Percentiles rank a stretch among this genome's conserved stretches.
phyloP scores from a whole-genome alignment of 2,329 filamentous ascomycete species.

The Colletotrichum salicis region DNA sequence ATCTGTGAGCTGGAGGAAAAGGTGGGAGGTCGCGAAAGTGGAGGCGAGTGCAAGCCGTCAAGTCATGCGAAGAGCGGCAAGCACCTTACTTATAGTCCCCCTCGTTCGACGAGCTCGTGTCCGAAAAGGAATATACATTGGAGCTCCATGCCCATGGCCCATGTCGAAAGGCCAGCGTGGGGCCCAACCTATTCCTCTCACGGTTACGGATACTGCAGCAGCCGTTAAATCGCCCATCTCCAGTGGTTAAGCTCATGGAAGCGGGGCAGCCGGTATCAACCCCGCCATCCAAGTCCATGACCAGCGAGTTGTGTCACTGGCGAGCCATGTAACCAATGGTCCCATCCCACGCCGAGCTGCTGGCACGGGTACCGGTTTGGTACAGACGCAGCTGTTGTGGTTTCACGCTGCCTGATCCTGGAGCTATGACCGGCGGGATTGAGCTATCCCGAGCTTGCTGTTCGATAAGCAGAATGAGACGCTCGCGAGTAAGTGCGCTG shows the following conservation, averaged over 20 bases:
- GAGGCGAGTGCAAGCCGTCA: neutral
- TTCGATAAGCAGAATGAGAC: neutral
- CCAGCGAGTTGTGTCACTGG: conserved; percentile 23
- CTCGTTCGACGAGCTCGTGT: neutral
- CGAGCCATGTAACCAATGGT: conserved; percentile 3
- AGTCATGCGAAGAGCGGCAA: conserved; percentile 9
- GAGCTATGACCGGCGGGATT: conserved; percentile 28
- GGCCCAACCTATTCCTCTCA: neutral
- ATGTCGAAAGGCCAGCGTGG: conserved; percentile 2
- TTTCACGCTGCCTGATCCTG: conserved; percentile 17
- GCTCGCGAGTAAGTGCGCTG: neutral
- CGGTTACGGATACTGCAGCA: conserved; percentile 4
- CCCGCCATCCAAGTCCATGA: conserved; percentile 19
- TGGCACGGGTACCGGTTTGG: conserved; percentile 8
- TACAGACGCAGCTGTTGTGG: neutral
- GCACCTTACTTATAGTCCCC: conserved; percentile 34
- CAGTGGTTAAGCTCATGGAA: conserved; percentile 21
- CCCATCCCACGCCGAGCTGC: neutral
- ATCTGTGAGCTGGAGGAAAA: neutral
- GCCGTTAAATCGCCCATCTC: neutral
- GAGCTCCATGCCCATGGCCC: conserved; percentile 17
- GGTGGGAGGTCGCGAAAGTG: conserved; percentile 24
- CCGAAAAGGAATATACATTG: conserved; percentile 23
- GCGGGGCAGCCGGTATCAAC: conserved; percentile 24
- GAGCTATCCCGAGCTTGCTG: conserved; percentile 10